Evolutionary conservation across 768 basidiomycete species (phyloP), one percentile per base, ranked within the genome.

Genomic region (Cystobasidiopsis lactophilus): DNA sequence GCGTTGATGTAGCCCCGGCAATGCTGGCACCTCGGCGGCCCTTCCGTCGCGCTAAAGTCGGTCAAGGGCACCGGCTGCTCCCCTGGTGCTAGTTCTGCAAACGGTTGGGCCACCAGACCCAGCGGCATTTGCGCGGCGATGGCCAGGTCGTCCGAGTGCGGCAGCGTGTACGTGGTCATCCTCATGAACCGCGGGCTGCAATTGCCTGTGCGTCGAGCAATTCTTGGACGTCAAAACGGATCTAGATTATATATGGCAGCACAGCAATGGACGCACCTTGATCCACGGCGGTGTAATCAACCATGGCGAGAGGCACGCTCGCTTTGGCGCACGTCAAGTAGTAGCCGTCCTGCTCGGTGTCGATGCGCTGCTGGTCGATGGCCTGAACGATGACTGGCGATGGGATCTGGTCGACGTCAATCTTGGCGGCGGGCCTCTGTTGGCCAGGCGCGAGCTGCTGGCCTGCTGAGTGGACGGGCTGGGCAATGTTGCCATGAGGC

Each of bases 1-100:
- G 88, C 82, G 63, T 95, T 96, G 60, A 98, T 72, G 65, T 96
- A 98, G 0, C 74, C 84, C 58, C 84, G 73, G 66, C 93, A 98
- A 31, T 74, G 71, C 41, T 72, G 74, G 61, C 93, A 98, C 30
- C 93, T 74, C 23, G 81, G 74, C 13, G 91, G 93, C 13, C 86
- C 88, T 1, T 65, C 63, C 24, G 71, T 70, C 4, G 78, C 79
- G n/a, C 62, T 64, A 30, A 77, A 74, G 51, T 82, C 76, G 3
- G 95, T 77, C 4, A 84, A 58, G 0, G 86, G 85, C 13, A 95
- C 68, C 0, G 77, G 73, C 40, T 86, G 82, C 66, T 93, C 84
- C 45, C 67, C 68, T 50, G 67, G 67, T 44, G 76, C 72, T n/a
- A 77, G 72, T 38, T 81, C 78, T 0, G 82, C 83, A 62, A 98